Evolutionary conservation across 2,329 filamentous ascomycete genomes (phyloP).

Genomic region (Aspergillus brasiliensis): DNA sequence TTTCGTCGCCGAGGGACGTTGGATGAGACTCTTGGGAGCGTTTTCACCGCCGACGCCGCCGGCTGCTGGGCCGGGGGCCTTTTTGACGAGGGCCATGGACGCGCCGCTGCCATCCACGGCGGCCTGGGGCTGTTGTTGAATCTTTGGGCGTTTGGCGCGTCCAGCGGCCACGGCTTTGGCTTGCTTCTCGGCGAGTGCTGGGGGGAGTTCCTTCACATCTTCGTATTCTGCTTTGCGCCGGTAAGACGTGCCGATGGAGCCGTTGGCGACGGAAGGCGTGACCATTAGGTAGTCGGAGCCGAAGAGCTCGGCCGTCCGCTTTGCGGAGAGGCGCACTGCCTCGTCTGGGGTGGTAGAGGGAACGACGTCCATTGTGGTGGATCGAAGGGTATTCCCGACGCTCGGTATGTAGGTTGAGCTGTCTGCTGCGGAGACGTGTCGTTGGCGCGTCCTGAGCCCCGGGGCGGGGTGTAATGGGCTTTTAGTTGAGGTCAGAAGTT

Average conservation of each 20-base stretch:
- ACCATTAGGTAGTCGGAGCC: slow-evolving; percentile 50
- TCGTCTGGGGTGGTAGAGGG: slow-evolving; percentile 37
- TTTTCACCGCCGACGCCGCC: slow-evolving; percentile 38
- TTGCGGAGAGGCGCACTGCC: slow-evolving; percentile 45
- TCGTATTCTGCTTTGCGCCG: slow-evolving; percentile 68
- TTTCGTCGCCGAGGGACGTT: slow-evolving; percentile 62
- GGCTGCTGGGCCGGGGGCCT: slow-evolving; percentile 31
- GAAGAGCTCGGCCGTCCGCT: slow-evolving; percentile 51
- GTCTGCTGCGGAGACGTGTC: slow-evolving; percentile 10
- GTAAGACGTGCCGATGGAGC: slow-evolving; percentile 49
- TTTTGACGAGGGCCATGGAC: slow-evolving; percentile 59
- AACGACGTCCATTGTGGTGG: slow-evolving; percentile 33
- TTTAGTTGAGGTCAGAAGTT: not conserved
- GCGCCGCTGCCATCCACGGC: slow-evolving; percentile 52
- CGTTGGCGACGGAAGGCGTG: slow-evolving; percentile 45
- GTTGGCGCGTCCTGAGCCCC: slow-evolving; percentile 21
- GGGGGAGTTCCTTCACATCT: slow-evolving; percentile 74
- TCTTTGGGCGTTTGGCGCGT: slow-evolving; percentile 64
- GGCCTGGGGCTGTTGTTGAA: slow-evolving; percentile 50
- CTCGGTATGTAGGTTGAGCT: not conserved
- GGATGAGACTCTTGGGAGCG: slow-evolving; percentile 63
- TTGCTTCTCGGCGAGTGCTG: slow-evolving; percentile 76
- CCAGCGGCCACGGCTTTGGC: slow-evolving; percentile 64
- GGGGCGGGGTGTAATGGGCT: slow-evolving; percentile 4
- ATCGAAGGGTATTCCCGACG: not conserved